Percentiles rank a stretch among this genome's conserved stretches.
These are phyloP conservation scores for Pseudogymnoascus sp. DNA, from an alignment of 2,329 filamentous ascomycete species.

Conservation along the genomic window DNA sequence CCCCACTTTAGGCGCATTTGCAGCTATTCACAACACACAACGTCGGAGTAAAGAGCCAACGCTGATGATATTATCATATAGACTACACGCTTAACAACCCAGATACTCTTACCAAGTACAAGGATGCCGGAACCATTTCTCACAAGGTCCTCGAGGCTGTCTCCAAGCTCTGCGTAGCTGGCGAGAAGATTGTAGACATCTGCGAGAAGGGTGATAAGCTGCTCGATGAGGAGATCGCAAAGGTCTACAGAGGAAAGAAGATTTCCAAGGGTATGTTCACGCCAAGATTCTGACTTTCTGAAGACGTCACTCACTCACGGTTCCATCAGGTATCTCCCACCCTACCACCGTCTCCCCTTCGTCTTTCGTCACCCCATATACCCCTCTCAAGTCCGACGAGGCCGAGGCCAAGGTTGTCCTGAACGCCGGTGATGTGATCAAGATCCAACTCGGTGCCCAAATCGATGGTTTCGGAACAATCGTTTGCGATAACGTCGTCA, in stretches of 20 bases:
- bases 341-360: constrained; percentile 92
- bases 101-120: constrained; percentile 97
- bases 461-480: constrained; percentile 97
- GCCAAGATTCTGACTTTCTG: constrained; percentile 10
- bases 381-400: constrained; percentile 77
- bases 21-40: constrained; percentile 20
- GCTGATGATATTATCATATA: constrained; percentile 36
- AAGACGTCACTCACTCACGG: constrained; percentile 21
- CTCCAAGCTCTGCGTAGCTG: constrained; percentile 64
- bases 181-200: constrained; percentile 86
- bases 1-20: constrained; percentile 4
- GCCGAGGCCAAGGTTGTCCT: constrained; percentile 74
- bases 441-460: constrained; percentile 98
- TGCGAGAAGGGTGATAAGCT: constrained; percentile 95
- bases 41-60: constrained; percentile 17
- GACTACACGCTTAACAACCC: constrained; percentile 88
- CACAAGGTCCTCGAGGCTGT: constrained; percentile 92
- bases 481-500: constrained; percentile 85
- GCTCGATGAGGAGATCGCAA: constrained; percentile 83
- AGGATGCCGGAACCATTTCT: constrained; percentile 89
- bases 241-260: constrained; percentile 99
- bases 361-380: constrained; percentile 94
- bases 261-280: constrained; percentile 67
- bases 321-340: constrained; percentile 67
- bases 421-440: constrained; percentile 80